Evolutionary conservation across 2,329 filamentous ascomycete species (phyloP).

Genomic region (Ascochyta fabae): DNA sequence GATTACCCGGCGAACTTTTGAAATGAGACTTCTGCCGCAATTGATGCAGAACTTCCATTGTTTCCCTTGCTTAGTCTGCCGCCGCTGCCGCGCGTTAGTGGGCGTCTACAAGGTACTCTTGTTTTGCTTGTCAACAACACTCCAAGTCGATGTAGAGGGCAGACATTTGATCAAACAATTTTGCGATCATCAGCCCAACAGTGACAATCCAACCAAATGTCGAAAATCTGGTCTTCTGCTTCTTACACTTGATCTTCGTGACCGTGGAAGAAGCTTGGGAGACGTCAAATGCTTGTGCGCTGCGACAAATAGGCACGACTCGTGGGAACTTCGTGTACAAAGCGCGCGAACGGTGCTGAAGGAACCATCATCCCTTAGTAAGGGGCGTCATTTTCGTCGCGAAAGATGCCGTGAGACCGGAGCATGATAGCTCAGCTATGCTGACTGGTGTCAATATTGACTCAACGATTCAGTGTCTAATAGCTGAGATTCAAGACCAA

Average conservation of each 20-base stretch:
- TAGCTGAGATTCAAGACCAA: too few species aligned
- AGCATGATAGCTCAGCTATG: not conserved
- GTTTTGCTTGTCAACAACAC: too few species aligned
- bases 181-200: too few species aligned
- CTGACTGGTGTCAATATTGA: not conserved
- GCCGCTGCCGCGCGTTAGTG: slow-evolving; percentile 3
- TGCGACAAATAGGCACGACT: not conserved
- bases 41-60: not conserved
- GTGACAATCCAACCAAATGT: too few species aligned
- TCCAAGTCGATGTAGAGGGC: too few species aligned
- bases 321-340: not conserved
- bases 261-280: too few species aligned
- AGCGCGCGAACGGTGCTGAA: not conserved
- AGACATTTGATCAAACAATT: too few species aligned
- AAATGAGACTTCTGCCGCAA: not conserved
- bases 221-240: too few species aligned
- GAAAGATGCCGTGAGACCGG: not conserved
- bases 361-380: slow-evolving; percentile 1
- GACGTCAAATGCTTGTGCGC: not conserved
- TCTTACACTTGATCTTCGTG: too few species aligned
- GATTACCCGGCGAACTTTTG: not conserved
- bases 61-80: slow-evolving; percentile 2
- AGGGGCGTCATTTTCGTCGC: not conserved
- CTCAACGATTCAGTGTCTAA: not conserved
- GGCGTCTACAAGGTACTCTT: too few species aligned